Conservation (phyloP, 2,329 filamentous ascomycete species). For the Aspergillus sp. region DNA sequence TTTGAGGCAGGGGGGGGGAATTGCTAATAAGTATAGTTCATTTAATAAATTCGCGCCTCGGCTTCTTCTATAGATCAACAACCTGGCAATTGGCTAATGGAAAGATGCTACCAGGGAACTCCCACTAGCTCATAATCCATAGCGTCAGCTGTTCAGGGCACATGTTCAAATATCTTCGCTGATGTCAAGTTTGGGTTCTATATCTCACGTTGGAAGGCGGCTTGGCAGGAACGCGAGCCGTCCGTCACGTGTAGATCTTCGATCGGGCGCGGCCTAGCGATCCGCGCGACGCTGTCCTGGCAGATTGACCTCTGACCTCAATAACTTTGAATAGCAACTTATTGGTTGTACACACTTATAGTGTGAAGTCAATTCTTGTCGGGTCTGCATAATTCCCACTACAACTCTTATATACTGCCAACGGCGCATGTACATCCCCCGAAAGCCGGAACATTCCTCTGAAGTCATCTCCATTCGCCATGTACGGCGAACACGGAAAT, state of each 20-base stretch:
- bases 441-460: neutral
- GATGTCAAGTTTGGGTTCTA: neutral
- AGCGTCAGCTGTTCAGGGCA: neutral
- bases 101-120: neutral
- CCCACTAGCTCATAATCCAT: neutral
- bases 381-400: neutral
- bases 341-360: neutral
- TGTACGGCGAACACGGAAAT: conserved; percentile 87
- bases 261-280: conserved; percentile 3
- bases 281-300: neutral
- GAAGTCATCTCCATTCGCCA: conserved; percentile 37
- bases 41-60: too few species aligned
- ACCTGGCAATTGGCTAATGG: neutral
- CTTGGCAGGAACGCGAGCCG: conserved; percentile 8
- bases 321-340: neutral
- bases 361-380: neutral
- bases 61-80: too few species aligned
- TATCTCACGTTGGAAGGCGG: neutral
- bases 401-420: neutral
- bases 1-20: too few species aligned
- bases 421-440: neutral
- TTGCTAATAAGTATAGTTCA: too few species aligned
- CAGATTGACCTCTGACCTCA: neutral
- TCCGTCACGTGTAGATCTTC: conserved; percentile 10
- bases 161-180: neutral